Evolutionary conservation across 2,329 filamentous ascomycete genomes (phyloP), one percentile per base, ranked within the genome.

Genomic region (Aspergillus aculeatinus): DNA sequence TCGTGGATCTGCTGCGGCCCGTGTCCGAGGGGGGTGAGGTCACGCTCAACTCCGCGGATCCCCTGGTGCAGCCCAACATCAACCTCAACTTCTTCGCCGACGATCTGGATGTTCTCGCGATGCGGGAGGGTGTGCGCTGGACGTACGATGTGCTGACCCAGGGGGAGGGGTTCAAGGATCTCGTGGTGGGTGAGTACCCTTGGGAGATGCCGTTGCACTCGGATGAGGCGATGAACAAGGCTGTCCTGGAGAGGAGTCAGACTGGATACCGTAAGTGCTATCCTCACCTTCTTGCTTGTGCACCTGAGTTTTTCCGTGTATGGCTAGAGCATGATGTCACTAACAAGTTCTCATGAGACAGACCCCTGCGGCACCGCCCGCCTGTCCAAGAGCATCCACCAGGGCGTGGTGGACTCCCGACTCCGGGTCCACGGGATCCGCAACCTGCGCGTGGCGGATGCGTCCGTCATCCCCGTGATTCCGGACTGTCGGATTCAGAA

Each of bases 401-500:
- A 85, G 60, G 83, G 82, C 31, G 83, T 83, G 0, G 82, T 86
- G 1, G 81, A 86, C 65, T 68, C 74, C 14, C 71, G 67, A 6
- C 78, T 87, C 1, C 79, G 77, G 57, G 83, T 87, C 3, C 80
- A 83, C 60, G 84, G 84, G 0, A 72, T 86, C 51, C 78, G 80
- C 56, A 80, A 79, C 23, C 76, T 87, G 2, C 79, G 84, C 9
- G 78, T 87, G 11, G 80, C 82, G 35, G 84, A 87, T 67, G 83
- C 84, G 0, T 84, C 81, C 0, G 71, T 85, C 23, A 81, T 86
- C 12, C 84, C 84, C 0, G 77, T 85, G 10, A 70, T 84, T 79
- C 70, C 83, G 69, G 60, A 84, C 79, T 77, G 84, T 75, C 80
- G 84, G 1, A 86, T 86, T 51, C 84, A 87, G 69, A 86, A 85